A percentile compares a stretch with the other conserved stretches of the same genome.
Evolutionary conservation across 331 rosid genomes (phyloP).

Genomic region (Rhamnella rubrinervis): DNA sequence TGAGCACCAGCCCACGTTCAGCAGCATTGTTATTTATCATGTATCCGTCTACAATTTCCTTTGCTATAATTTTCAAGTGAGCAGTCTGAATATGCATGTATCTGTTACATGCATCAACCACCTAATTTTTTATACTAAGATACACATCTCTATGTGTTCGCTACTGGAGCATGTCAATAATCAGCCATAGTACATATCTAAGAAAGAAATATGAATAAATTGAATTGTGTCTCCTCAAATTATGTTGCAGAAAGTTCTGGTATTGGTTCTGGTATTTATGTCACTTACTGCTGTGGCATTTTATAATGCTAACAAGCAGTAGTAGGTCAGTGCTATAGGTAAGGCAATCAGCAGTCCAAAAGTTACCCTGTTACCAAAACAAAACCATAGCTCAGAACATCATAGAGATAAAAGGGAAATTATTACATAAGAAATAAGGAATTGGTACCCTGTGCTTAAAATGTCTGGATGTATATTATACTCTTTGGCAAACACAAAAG

Average conservation of each 20-base stretch:
- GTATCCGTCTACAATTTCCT: not conserved
- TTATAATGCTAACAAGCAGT: conserved; percentile 61
- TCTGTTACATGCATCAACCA: conserved; percentile 9
- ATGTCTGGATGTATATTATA: conserved; percentile 74
- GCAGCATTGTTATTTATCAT: not conserved
- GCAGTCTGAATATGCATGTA: conserved; percentile 24
- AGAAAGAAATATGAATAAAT: conserved; percentile 13
- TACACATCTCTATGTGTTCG: conserved; percentile 7
- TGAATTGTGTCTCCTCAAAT: conserved; percentile 10
- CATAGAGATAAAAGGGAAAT: not conserved
- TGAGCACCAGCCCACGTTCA: not conserved
- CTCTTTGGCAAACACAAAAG: conserved; percentile 93
- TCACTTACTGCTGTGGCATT: not conserved
- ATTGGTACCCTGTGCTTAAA: conserved; percentile 79
- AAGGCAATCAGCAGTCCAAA: conserved; percentile 87
- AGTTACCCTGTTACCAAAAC: conserved; percentile 63
- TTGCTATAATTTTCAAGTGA: not conserved
- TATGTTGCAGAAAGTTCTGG: conserved; percentile 18
- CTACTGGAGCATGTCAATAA: conserved; percentile 17
- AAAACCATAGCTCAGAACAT: conserved; percentile 30
- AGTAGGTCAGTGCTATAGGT: conserved; percentile 80
- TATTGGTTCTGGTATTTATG: conserved; percentile 4
- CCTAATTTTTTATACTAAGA: conserved; percentile 12
- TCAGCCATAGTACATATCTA: conserved; percentile 23
- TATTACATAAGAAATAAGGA: not conserved